Percentiles rank a stretch among this genome's conserved stretches.
These are phyloP conservation scores for Aspergillus flavus DNA, from an alignment of 2,329 filamentous ascomycete genomes.

Conservation along the genomic window DNA sequence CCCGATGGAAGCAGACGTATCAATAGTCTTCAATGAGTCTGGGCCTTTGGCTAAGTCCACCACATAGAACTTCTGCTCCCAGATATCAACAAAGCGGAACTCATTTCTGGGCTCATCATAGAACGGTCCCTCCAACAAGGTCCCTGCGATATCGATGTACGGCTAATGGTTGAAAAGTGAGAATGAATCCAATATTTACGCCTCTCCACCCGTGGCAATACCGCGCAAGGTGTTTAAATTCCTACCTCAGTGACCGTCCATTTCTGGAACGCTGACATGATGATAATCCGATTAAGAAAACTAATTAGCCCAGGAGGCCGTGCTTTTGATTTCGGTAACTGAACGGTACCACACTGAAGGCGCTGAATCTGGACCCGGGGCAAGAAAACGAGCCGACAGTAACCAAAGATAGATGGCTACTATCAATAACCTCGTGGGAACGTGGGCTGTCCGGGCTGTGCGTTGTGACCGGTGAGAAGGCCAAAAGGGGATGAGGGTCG, in stretches of 20 bases:
- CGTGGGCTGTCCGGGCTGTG: not conserved
- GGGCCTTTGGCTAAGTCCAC: conserved; percentile 67
- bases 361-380: not conserved
- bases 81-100: conserved; percentile 67
- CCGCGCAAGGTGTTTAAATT: conserved; percentile 7
- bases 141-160: conserved; percentile 41
- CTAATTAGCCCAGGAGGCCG: not conserved
- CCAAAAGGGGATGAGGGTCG: not conserved
- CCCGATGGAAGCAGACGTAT: conserved; percentile 62
- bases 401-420: not conserved
- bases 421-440: not conserved
- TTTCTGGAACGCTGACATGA: conserved; percentile 41
- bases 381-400: not conserved
- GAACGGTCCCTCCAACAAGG: conserved; percentile 45
- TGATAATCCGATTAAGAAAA: conserved; percentile 8
- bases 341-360: conserved; percentile 1
- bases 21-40: conserved; percentile 58
- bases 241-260: conserved; percentile 52
- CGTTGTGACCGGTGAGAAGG: not conserved
- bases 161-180: conserved; percentile 33
- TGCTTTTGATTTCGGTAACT: conserved; percentile 6
- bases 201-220: conserved; percentile 1
- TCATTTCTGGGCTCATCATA: conserved; percentile 42
- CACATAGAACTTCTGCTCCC: conserved; percentile 71
- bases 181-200: conserved; percentile 6